These are phyloP conservation scores for Pseudofabraea citricarpa DNA, from an alignment of 2,329 filamentous ascomycete genomes.

Conservation along the genomic window DNA sequence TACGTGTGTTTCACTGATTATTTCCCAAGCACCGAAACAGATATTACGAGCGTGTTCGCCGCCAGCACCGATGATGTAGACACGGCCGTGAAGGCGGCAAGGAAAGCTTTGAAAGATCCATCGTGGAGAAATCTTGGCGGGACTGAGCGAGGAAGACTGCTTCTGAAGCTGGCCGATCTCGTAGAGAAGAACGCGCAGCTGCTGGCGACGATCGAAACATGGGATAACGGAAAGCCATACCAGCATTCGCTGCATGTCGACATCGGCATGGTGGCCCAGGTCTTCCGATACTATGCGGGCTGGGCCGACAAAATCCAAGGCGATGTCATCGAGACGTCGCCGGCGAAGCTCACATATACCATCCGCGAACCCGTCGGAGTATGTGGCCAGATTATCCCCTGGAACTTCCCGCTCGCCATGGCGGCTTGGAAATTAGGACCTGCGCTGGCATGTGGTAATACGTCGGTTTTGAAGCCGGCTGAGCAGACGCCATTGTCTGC, in stretches of 20 bases:
- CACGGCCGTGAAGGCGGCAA: slow-evolving; percentile 60
- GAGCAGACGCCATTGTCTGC: slow-evolving; percentile 61
- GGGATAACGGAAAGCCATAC: slow-evolving; percentile 58
- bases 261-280: not conserved
- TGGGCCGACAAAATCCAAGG: slow-evolving; percentile 66
- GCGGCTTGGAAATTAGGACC: slow-evolving; percentile 72
- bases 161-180: slow-evolving; percentile 65
- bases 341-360: slow-evolving; percentile 60
- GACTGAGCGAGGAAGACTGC: slow-evolving; percentile 58
- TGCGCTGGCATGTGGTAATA: slow-evolving; percentile 53
- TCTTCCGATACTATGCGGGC: slow-evolving; percentile 64
- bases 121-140: slow-evolving; percentile 65
- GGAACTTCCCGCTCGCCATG: slow-evolving; percentile 64
- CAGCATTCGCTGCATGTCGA: slow-evolving; percentile 2
- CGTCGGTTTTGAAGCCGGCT: slow-evolving; percentile 55
- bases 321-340: slow-evolving; percentile 57
- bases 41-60: slow-evolving; percentile 64
- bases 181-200: slow-evolving; percentile 58
- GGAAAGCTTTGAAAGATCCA: slow-evolving; percentile 49
- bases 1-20: not conserved
- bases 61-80: slow-evolving; percentile 62
- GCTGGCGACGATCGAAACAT: slow-evolving; percentile 54
- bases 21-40: slow-evolving; percentile 49
- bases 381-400: slow-evolving; percentile 65
- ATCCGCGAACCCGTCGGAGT: slow-evolving; percentile 61